Evolutionary conservation across 2,329 filamentous ascomycete genomes (phyloP).

Genomic region (Dactylellina sp.): DNA sequence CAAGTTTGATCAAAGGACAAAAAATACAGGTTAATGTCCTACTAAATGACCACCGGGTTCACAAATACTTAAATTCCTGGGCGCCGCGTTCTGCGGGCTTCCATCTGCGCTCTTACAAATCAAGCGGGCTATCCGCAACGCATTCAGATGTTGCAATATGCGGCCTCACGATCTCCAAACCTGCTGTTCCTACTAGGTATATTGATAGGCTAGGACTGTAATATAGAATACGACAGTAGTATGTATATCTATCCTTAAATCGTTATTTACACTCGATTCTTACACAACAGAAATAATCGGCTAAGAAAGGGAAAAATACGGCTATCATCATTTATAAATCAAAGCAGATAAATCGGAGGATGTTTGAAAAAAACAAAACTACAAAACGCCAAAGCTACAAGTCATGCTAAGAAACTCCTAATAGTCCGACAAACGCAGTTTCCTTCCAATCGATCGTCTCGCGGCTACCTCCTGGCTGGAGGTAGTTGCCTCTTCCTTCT

Average conservation of each 20-base stretch:
- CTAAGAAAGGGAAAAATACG: too few species aligned
- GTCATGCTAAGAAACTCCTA: constrained; percentile 38
- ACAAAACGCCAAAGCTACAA: background rate
- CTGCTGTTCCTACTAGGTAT: too few species aligned
- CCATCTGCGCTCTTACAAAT: constrained; percentile 50
- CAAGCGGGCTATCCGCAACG: constrained; percentile 19
- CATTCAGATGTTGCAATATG: constrained; percentile 7
- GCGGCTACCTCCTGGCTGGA: constrained; percentile 34
- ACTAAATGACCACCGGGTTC: background rate
- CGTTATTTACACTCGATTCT: too few species aligned
- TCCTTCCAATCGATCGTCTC: constrained; percentile 59
- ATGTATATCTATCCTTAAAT: too few species aligned
- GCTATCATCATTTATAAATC: too few species aligned
- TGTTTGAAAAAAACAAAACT: too few species aligned
- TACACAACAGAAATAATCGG: too few species aligned
- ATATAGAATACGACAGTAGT: too few species aligned
- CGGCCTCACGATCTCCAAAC: too few species aligned
- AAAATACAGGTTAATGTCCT: too few species aligned
- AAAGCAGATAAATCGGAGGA: too few species aligned
- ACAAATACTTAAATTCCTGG: constrained; percentile 8
- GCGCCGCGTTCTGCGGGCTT: constrained; percentile 37
- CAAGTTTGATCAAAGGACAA: background rate
- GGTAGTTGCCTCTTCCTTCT: constrained; percentile 58
- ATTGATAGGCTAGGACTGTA: too few species aligned
- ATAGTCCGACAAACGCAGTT: constrained; percentile 59